These are phyloP conservation scores for Neltuma alba DNA, from an alignment of 306 rosid genomes.

Conservation along the genomic window DNA sequence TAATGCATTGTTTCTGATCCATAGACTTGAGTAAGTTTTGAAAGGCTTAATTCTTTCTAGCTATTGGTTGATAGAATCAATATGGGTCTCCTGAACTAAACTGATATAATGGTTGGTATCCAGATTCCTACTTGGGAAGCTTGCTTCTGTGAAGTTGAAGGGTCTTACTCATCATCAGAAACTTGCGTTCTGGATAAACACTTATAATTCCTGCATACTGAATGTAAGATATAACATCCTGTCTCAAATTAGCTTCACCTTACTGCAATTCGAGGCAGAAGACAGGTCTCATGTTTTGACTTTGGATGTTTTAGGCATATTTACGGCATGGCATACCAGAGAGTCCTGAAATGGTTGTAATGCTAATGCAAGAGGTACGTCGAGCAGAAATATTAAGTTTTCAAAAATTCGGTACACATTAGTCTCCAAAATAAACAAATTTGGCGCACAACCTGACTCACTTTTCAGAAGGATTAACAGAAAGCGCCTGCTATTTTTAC, in stretches of 20 bases:
- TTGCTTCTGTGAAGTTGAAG: conserved; percentile 76
- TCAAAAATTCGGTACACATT: neutral
- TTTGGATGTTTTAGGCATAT: conserved; percentile 65
- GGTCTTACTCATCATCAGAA: conserved; percentile 90
- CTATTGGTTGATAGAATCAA: conserved; percentile 6
- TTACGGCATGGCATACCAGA: conserved; percentile 87
- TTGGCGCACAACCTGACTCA: neutral
- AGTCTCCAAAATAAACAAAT: conserved; percentile 57
- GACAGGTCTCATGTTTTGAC: conserved; percentile 13
- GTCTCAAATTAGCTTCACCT: conserved; percentile 1
- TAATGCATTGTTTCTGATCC: conserved; percentile 63
- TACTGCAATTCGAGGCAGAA: conserved; percentile 5
- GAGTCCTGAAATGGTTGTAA: conserved; percentile 90
- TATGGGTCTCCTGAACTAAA: conserved; percentile 19
- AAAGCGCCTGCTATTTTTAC: conserved; percentile 3
- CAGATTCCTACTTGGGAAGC: conserved; percentile 79
- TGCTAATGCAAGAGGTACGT: conserved; percentile 89
- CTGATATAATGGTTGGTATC: conserved; percentile 1
- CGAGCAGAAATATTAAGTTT: conserved; percentile 16
- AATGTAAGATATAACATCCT: conserved; percentile 61
- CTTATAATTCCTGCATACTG: conserved; percentile 86
- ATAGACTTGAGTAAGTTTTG: conserved; percentile 73
- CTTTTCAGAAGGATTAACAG: neutral
- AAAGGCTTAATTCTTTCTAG: neutral
- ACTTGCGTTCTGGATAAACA: conserved; percentile 98